Evolutionary conservation across 192 early-diverging fungal species (phyloP), one percentile per base, ranked within the genome.

Genomic region (Entomortierella chlamydospora): DNA sequence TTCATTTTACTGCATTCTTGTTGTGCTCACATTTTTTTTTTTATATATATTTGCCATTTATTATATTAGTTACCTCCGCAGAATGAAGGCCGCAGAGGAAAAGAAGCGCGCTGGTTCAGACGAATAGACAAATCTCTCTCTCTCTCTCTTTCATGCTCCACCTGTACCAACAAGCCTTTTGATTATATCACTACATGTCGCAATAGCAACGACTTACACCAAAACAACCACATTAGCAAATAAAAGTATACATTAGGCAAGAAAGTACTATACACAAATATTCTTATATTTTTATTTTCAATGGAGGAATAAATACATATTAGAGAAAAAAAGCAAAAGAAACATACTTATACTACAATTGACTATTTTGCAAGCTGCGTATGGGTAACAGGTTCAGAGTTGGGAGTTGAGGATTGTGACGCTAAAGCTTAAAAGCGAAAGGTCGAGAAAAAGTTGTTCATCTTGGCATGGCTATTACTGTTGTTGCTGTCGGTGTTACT

Each of bases 71-170:
- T 65, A 64, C 34, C 11, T 78, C 49, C 74, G 74, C 56, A 54
- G 74, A 39, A 78, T 78, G 74, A 78, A 78, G 67, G 74, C 61
- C 26, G 74, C 74, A 64, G 74, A 78, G 56, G 52, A 68, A 45
- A 69, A 78, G 74, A 78, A 78, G 74, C 74, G 67, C 50, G 67
- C 63, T 22, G 74, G 52, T 4, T 60, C 74, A 22, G 66, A 69
- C 66, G 61, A 62, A 62, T 33, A 62, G 61, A 30, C n/a, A n/a
- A n/a, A n/a, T n/a, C n/a, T n/a, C n/a, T n/a, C n/a, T n/a, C n/a
- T n/a, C n/a, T n/a, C n/a, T n/a, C n/a, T n/a, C n/a, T n/a, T n/a
- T n/a, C n/a, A n/a, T n/a, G n/a, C n/a, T n/a, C n/a, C n/a, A n/a
- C n/a, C n/a, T n/a, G n/a, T n/a, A n/a, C n/a, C n/a, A n/a, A n/a